phyloP scores from a whole-genome alignment of 352 stramenopile genomes.

The Phytophthora sojae region DNA sequence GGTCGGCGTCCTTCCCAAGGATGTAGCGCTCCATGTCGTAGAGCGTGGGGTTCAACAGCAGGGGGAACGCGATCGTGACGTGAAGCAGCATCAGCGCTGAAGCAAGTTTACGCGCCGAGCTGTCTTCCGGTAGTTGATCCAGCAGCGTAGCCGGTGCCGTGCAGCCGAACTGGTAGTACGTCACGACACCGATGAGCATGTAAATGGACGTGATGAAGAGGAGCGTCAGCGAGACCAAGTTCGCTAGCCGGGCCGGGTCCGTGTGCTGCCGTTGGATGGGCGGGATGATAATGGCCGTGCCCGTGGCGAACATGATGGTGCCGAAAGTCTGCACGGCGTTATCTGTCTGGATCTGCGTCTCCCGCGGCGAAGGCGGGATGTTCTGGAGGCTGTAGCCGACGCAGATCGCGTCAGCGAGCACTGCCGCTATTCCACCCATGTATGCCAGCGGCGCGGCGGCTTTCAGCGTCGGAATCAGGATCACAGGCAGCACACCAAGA shows the following conservation, averaged over 20 bases:
- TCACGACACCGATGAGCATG: constrained; percentile 69
- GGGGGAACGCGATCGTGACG: constrained; percentile 67
- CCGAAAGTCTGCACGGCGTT: constrained; percentile 63
- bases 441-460: constrained; percentile 54
- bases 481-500: constrained; percentile 58
- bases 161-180: constrained; percentile 79
- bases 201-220: constrained; percentile 80
- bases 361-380: constrained; percentile 47
- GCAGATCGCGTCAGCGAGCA: constrained; percentile 63
- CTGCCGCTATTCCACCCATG: constrained; percentile 53
- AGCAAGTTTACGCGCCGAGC: constrained; percentile 40
- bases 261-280: constrained; percentile 69
- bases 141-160: constrained; percentile 66
- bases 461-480: constrained; percentile 70
- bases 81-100: constrained; percentile 63
- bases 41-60: constrained; percentile 69
- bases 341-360: constrained; percentile 57
- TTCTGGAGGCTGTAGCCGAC: constrained; percentile 56
- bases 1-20: constrained; percentile 66
- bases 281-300: constrained; percentile 71
- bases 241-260: constrained; percentile 54
- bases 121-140: constrained; percentile 55
- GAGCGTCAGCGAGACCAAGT: constrained; percentile 70
- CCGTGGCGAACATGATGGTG: constrained; percentile 77
- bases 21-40: constrained; percentile 73